A percentile compares a stretch with the other conserved stretches of the same genome.
Conservation (phyloP, 768 basidiomycete genomes). For the Termitomyces sp. region DNA sequence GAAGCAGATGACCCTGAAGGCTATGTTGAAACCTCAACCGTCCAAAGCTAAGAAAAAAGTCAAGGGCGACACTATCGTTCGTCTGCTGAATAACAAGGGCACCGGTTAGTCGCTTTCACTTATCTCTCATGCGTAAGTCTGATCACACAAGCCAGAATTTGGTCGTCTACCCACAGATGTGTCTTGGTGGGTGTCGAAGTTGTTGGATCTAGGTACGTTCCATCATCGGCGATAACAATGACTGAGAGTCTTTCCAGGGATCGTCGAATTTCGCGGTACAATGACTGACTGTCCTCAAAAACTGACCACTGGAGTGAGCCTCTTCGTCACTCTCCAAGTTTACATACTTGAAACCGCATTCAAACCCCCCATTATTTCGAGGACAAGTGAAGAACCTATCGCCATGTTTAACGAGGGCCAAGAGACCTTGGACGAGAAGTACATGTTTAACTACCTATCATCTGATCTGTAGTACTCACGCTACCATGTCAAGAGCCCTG, state of each 20-base stretch:
- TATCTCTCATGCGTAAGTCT: neutral
- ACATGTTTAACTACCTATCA: neutral
- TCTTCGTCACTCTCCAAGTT: conserved; percentile 72
- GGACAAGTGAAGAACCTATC: conserved; percentile 24
- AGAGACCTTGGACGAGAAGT: conserved; percentile 77
- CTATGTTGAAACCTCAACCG: conserved; percentile 58
- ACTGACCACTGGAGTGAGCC: conserved; percentile 68
- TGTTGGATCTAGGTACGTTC: conserved; percentile 62
- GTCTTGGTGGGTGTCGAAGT: conserved; percentile 66
- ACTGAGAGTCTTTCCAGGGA: conserved; percentile 29
- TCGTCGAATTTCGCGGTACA: conserved; percentile 63
- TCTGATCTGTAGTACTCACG: neutral
- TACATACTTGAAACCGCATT: conserved; percentile 72
- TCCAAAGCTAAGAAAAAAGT: conserved; percentile 55
- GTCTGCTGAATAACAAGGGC: conserved; percentile 57
- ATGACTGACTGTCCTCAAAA: conserved; percentile 75
- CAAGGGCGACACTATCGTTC: conserved; percentile 58
- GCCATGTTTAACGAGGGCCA: conserved; percentile 66
- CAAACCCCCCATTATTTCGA: conserved; percentile 33
- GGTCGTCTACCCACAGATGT: conserved; percentile 68
- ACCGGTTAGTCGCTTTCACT: conserved; percentile 42
- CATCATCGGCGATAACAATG: neutral
- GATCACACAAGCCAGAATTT: conserved; percentile 41
- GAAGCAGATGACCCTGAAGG: conserved; percentile 61
- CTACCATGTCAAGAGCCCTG: conserved; percentile 34